Evolutionary conservation across 441 rosid genomes (phyloP).

Genomic region (Cnidoscolus chayamansa): DNA sequence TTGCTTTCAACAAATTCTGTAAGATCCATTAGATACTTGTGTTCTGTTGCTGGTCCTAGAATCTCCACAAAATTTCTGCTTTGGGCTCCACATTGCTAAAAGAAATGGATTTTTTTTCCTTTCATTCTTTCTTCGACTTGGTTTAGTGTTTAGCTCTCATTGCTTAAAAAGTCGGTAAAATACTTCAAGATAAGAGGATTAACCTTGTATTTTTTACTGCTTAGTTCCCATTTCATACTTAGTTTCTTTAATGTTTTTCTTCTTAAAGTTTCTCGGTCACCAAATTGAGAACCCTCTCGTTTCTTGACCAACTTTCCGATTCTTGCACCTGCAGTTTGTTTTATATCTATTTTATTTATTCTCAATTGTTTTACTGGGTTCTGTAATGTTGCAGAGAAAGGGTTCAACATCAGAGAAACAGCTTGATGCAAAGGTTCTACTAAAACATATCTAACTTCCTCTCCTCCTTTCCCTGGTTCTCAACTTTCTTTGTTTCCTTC

Average conservation of each 20-base stretch:
- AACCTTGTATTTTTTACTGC: background rate
- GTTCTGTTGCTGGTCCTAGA: background rate
- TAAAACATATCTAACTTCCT: too few species aligned
- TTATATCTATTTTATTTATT: background rate
- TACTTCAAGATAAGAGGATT: conserved; percentile 5
- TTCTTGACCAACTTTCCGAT: conserved; percentile 24
- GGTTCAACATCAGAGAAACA: conserved; percentile 76
- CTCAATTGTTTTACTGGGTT: conserved; percentile 13
- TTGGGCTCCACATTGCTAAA: background rate
- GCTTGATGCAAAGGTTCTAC: conserved; percentile 87
- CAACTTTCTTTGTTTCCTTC: background rate
- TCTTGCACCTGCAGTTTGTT: background rate
- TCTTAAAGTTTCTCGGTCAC: conserved; percentile 10
- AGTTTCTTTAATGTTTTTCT: background rate
- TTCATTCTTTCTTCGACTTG: background rate
- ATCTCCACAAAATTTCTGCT: background rate
- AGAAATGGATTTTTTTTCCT: background rate
- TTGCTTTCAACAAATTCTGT: conserved; percentile 28
- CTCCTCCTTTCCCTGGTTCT: background rate
- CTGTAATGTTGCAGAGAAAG: conserved; percentile 67
- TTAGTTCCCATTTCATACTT: background rate
- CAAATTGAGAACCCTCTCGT: conserved; percentile 8
- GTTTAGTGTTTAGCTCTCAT: background rate
- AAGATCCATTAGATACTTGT: conserved; percentile 22
- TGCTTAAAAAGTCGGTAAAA: background rate